Conservation (phyloP, 257 asterid species). For the Penstemon barbatus region DNA sequence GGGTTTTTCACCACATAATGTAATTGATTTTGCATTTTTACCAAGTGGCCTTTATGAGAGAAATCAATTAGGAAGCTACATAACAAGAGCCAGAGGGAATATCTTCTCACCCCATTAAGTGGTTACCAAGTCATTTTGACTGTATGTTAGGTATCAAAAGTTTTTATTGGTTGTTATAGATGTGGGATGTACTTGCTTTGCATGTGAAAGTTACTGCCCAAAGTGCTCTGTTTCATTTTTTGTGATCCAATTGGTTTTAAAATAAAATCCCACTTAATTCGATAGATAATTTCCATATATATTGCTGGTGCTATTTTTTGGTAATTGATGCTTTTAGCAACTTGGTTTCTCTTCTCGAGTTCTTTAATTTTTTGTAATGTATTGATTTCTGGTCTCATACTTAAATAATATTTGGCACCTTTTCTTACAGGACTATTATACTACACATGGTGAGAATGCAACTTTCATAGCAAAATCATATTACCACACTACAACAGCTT, state of each 20-base stretch:
- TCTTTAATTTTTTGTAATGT: not conserved
- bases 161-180: not conserved
- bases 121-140: not conserved
- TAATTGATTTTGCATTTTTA: conserved; percentile 1
- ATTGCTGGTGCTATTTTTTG: not conserved
- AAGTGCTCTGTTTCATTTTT: not conserved
- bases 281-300: conserved; percentile 1
- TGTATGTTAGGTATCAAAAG: not conserved
- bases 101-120: conserved; percentile 3
- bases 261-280: conserved; percentile 3
- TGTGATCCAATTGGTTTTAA: not conserved
- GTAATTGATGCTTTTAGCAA: not conserved
- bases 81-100: not conserved
- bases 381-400: conserved; percentile 7
- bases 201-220: conserved; percentile 5
- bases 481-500: conserved; percentile 93
- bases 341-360: conserved; percentile 13
- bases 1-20: not conserved
- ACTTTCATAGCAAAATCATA: conserved; percentile 81
- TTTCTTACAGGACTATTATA: conserved; percentile 71
- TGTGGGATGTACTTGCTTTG: conserved; percentile 8
- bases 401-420: not conserved
- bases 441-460: conserved; percentile 90
- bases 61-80: not conserved
- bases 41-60: not conserved